Conservation (phyloP, 352 stramenopile genomes). For the Phytophthora pistaciae region DNA sequence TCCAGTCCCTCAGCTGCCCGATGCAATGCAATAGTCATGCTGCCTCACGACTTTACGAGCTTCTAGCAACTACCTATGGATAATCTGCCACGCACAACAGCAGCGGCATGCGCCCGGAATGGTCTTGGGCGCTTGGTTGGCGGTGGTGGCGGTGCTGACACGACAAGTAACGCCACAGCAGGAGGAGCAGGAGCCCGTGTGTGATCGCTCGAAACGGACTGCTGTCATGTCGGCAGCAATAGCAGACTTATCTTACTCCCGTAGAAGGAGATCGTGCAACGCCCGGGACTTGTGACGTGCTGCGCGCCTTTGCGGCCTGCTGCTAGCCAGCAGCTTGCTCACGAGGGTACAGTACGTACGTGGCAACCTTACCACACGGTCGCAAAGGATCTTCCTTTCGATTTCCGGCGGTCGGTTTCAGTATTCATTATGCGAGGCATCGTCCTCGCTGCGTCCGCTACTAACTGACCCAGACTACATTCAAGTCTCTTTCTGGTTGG, state of each 20-base stretch:
- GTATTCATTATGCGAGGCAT: not conserved
- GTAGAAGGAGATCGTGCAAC: not conserved
- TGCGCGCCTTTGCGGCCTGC: conserved; percentile 1
- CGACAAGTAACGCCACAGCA: not conserved
- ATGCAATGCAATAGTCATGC: not conserved
- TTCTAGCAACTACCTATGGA: not conserved
- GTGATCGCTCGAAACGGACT: conserved; percentile 8
- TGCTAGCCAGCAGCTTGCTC: not conserved
- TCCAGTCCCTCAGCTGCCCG: not conserved
- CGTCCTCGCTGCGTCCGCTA: not conserved
- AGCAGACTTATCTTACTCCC: not conserved
- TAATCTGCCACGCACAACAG: not conserved
- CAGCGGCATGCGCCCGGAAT: not conserved
- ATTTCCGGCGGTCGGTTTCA: conserved; percentile 7
- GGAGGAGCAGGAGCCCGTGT: not conserved
- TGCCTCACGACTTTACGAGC: not conserved
- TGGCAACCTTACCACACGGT: conserved; percentile 6
- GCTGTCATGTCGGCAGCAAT: not conserved
- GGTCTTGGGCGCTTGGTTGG: not conserved
- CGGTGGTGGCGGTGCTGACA: not conserved
- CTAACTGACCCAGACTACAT: not conserved
- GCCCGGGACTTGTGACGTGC: not conserved
- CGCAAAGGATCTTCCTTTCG: not conserved
- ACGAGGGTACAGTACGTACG: not conserved
- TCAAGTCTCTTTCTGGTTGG: not conserved